Base-by-base conservation (phyloP, 1,284 basidiomycete genomes). In the Austropuccinia psidii region DNA sequence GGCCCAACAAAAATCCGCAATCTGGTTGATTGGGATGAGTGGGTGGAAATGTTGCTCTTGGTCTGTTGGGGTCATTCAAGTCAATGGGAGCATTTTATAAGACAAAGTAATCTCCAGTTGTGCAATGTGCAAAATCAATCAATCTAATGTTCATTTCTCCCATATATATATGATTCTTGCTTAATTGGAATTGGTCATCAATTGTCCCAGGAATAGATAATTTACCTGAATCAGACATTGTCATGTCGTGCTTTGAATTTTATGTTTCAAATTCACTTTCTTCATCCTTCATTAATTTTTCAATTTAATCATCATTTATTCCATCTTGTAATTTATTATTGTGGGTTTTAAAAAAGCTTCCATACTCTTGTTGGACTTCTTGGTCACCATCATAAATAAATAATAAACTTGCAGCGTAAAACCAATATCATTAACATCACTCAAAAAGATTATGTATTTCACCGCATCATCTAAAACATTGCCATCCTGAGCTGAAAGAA, bases 51-150 rank as follows among this genome's bases (percentile, higher is more conserved):
- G 79, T 77, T 4, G 79, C 80, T 5, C 78, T 64, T 19, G 80
- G 78, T 9, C 78, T 67, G 66, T 70, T 19, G 19, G 17, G 31
- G 13, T 75, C 75, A 49, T 75, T 75, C 60, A 78, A 76, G 2
- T 78, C 29, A 29, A 64, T 60, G 5, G 45, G 45, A 39, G 70
- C 50, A 2, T 60, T 80, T 33, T 82, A 80, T 9, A 88, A 86
- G 69, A 90, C 81, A 85, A 93, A 98, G 81, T 98, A 95, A 54
- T 86, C 85, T 7, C 95, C 95, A 0, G 94, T 98, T 7, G 93
- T 98, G 74, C 95, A 97, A 81, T 98, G 95, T 9, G 94, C 96
- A 83, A 98, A 98, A 82, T 98, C 95, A 75, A 98, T 96, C 72
- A 98, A 88, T 35, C 94, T 90, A 76, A 98, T 90, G 78, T 91